A percentile compares a stretch with the other conserved stretches of the same genome.
These are phyloP conservation scores for Calycina herbarum DNA, from an alignment of 2,329 filamentous ascomycete species.

Conservation along the genomic window DNA sequence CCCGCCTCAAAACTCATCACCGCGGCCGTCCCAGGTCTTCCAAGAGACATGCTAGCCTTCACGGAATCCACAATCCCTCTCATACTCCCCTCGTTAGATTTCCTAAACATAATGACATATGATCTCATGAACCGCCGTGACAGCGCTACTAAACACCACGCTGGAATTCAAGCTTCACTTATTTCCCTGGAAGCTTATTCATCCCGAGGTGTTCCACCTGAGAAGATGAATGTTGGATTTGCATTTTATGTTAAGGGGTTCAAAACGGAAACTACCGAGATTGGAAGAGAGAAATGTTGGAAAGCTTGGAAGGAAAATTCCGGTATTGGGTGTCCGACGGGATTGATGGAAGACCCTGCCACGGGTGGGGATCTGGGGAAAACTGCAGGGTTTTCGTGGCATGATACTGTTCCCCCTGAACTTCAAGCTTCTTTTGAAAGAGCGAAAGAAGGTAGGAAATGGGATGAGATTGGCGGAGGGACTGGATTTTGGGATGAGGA, in stretches of 20 bases:
- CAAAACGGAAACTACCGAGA: constrained; percentile 44
- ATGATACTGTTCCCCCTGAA: constrained; percentile 53
- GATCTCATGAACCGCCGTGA: constrained; percentile 71
- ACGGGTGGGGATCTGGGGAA: constrained; percentile 59
- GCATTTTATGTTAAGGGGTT: constrained; percentile 70
- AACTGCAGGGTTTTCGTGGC: constrained; percentile 61
- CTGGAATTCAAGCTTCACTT: constrained; percentile 56
- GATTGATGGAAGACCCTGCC: constrained; percentile 56
- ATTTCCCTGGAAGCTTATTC: constrained; percentile 60
- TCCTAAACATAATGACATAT: constrained; percentile 71
- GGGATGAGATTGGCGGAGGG: constrained; percentile 60
- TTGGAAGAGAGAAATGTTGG: constrained; percentile 30
- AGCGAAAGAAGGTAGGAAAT: constrained; percentile 53
- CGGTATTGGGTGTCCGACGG: constrained; percentile 53
- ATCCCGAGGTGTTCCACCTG: constrained; percentile 47
- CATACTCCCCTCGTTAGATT: constrained; percentile 61
- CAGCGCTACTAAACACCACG: constrained; percentile 63
- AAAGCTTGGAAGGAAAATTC: constrained; percentile 2
- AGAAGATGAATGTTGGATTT: constrained; percentile 62
- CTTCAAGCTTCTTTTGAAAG: constrained; percentile 57
- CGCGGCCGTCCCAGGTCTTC: constrained; percentile 65
- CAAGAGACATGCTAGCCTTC: constrained; percentile 67
- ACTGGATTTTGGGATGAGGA: constrained; percentile 66
- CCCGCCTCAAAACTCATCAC: constrained; percentile 60
- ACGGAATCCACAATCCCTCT: constrained; percentile 56